Base-by-base conservation (phyloP, 75 land plant genomes). In the Sequoia sempervirens region DNA sequence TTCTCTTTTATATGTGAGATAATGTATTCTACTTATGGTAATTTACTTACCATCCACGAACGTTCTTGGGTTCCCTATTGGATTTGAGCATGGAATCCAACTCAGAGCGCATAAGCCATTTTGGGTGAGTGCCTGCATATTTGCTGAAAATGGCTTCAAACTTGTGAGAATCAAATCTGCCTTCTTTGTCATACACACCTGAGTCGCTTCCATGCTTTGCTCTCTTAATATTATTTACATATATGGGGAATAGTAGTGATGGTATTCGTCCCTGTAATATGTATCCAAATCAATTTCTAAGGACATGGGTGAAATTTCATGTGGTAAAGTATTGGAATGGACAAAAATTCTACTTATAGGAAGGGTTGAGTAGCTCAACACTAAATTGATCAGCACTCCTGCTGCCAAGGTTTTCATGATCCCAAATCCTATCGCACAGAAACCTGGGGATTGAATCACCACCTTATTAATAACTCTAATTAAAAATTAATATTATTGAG, bases 71-170 rank as follows among this genome's bases (percentile, higher is more conserved):
- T 38, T 88, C 80, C 23, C 90, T 78, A 5, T 83, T 85, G n/a
- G 79, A 54, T 28, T 87, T 41, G 18, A 89, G 80, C 90, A 88
- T 88, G 20, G 46, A 32, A 26, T 84, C 38, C 15, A 88, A 17
- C 72, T 88, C 90, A 7, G 40, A 36, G 47, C 80, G 70, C 43
- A 86, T 79, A 68, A 88, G 84, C 4, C 80, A 37, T 58, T 87
- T 86, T 12, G 83, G 72, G 15, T 84, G 20, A 11, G 86, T 84
- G 8, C 13, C 1, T 17, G 90, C 90, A 73, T 87, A 84, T 75
- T 88, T 88, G 69, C 66, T 83, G 80, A 94, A 96, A 13, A 96
- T 90, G 80, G 89, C 93, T 79, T 96, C 98, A 81, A 96, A 96
- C 75, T 96, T 94, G 26, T 84, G 83, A 54, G 88, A 84, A 79